phyloP scores from a whole-genome alignment of 805 yeast genomes.

The Kazachstania bromeliacearum region DNA sequence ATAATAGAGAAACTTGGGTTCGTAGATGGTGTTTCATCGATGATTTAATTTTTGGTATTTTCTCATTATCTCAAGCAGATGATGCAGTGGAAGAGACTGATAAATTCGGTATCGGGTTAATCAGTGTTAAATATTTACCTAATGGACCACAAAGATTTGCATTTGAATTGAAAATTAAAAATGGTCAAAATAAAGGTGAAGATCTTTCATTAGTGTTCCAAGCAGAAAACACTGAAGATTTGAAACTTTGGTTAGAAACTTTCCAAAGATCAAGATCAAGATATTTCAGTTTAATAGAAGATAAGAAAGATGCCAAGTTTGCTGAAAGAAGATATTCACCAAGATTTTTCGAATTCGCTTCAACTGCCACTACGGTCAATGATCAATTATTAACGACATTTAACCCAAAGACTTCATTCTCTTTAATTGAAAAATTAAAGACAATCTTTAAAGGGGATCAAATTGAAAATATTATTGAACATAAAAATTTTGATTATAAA shows the following conservation, averaged over 20 bases:
- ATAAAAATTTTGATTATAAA: conserved; percentile 16
- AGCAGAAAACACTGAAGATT: conserved; percentile 61
- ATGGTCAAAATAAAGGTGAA: conserved; percentile 3
- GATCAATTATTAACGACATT: conserved; percentile 31
- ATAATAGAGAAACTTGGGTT: conserved; percentile 58
- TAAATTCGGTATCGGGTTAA: conserved; percentile 70
- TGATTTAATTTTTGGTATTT: conserved; percentile 71
- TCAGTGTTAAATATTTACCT: conserved; percentile 49
- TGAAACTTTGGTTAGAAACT: conserved; percentile 63
- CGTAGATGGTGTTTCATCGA: conserved; percentile 74
- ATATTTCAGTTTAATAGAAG: conserved; percentile 29
- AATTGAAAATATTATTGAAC: conserved; percentile 13
- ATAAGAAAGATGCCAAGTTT: conserved; percentile 26
- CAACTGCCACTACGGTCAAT: conserved; percentile 42
- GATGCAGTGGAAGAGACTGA: conserved; percentile 81
- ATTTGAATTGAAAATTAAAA: conserved; percentile 56
- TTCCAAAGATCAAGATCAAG: conserved; percentile 49
- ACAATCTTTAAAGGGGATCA: conserved; percentile 12
- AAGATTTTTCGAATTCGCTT: conserved; percentile 54
- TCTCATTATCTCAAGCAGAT: conserved; percentile 53
- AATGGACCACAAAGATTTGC: conserved; percentile 71
- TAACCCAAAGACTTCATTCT: conserved; percentile 1
- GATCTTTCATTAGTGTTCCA: conserved; percentile 45
- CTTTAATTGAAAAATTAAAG: conserved; percentile 24
- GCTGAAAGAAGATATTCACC: conserved; percentile 64